phyloP scores from a whole-genome alignment of 805 yeast genomes.

The Kodamaea kaohsiungensis region DNA sequence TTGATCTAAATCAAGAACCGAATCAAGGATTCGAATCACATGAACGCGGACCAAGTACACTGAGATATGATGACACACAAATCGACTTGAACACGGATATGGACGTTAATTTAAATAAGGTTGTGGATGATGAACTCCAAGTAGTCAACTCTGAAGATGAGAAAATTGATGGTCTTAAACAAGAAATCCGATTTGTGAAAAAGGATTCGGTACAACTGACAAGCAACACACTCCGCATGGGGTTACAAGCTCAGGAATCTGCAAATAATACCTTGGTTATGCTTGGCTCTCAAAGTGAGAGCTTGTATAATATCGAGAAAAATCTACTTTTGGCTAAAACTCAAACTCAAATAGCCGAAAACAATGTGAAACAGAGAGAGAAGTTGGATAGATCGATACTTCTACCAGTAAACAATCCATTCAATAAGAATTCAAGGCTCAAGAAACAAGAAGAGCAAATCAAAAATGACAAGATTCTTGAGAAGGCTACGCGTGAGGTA shows the following conservation, averaged over 20 bases:
- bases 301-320: constrained; percentile 76
- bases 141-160: constrained; percentile 67
- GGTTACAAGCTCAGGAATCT: constrained; percentile 47
- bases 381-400: constrained; percentile 79
- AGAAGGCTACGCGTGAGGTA: constrained; percentile 60
- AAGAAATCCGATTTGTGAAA: constrained; percentile 78
- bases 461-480: constrained; percentile 60
- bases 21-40: constrained; percentile 23
- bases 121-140: constrained; percentile 30
- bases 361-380: constrained; percentile 75
- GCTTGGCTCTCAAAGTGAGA: constrained; percentile 92
- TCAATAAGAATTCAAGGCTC: constrained; percentile 75
- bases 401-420: constrained; percentile 84
- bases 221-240: constrained; percentile 69
- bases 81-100: constrained; percentile 35
- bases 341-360: constrained; percentile 80
- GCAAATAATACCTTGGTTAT: constrained; percentile 78
- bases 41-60: constrained; percentile 16
- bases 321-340: constrained; percentile 75
- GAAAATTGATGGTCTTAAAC: constrained; percentile 83
- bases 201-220: constrained; percentile 86
- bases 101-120: constrained; percentile 40
- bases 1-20: constrained; percentile 41
- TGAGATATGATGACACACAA: constrained; percentile 19
- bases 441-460: constrained; percentile 72